Evolutionary conservation across 495 filamentous ascomycete species (phyloP).

Genomic region (Rusavskia elegans): DNA sequence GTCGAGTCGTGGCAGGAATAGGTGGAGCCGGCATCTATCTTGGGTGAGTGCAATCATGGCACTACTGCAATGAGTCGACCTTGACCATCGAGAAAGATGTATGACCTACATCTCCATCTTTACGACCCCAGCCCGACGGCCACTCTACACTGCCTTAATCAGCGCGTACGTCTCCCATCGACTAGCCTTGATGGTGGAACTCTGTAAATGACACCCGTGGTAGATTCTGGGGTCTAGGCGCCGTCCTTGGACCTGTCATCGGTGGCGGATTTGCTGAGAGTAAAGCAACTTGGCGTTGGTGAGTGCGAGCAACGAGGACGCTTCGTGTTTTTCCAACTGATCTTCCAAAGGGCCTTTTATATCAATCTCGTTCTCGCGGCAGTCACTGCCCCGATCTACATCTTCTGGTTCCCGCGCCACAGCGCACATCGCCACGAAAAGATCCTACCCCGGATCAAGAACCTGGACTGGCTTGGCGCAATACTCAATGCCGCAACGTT

Average conservation of each 20-base stretch:
- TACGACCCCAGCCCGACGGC: neutral
- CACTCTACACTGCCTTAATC: neutral
- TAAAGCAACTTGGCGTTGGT: slow-evolving; percentile 35
- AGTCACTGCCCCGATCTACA: slow-evolving; percentile 28
- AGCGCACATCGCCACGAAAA: slow-evolving; percentile 5
- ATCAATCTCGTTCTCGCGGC: slow-evolving; percentile 38
- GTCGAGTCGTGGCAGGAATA: slow-evolving; percentile 27
- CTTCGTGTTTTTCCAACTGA: neutral
- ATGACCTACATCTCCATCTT: neutral
- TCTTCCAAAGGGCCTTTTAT: slow-evolving; percentile 33
- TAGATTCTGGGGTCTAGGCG: slow-evolving; percentile 30
- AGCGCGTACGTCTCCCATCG: neutral
- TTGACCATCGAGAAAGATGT: neutral
- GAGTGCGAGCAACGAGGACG: neutral
- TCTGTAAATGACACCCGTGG: slow-evolving; percentile 1
- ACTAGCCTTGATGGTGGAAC: neutral
- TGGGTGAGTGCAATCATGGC: neutral
- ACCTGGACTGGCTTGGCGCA: slow-evolving; percentile 17
- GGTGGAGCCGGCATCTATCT: slow-evolving; percentile 24
- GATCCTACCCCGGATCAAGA: slow-evolving; percentile 21
- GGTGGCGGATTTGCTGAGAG: slow-evolving; percentile 37
- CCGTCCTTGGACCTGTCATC: slow-evolving; percentile 37
- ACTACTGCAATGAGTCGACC: neutral
- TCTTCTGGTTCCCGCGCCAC: slow-evolving; percentile 29
- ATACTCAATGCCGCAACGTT: slow-evolving; percentile 11